These are phyloP conservation scores for Globisporangium splendens DNA, from an alignment of 352 stramenopile genomes.

Conservation along the genomic window DNA sequence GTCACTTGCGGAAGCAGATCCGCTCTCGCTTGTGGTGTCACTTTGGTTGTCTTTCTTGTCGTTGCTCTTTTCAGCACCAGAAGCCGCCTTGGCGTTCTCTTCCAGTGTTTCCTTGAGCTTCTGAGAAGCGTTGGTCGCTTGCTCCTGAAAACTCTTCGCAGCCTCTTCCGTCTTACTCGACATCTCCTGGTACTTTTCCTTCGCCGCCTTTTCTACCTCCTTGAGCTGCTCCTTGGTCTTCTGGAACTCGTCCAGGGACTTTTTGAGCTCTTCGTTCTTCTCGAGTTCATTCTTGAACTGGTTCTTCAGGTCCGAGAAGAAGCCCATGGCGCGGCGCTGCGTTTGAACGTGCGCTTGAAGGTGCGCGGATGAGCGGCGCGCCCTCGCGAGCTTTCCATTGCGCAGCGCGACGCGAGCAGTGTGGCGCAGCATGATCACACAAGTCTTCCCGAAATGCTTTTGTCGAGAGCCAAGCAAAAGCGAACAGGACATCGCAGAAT, in stretches of 20 bases:
- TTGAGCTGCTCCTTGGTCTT: constrained; percentile 72
- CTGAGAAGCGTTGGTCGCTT: constrained; percentile 52
- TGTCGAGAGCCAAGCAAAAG: constrained; percentile 2
- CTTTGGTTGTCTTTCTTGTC: constrained; percentile 17
- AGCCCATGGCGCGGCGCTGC: constrained; percentile 57
- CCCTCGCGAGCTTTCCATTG: constrained; percentile 6
- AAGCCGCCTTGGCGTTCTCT: constrained; percentile 24
- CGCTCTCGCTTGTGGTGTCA: constrained; percentile 13
- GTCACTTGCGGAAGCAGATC: not conserved
- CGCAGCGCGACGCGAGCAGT: constrained; percentile 19
- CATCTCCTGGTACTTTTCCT: constrained; percentile 62
- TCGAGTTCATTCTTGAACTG: constrained; percentile 77
- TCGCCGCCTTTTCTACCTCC: constrained; percentile 55
- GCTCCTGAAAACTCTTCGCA: constrained; percentile 52
- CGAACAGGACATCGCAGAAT: no score
- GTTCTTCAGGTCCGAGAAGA: constrained; percentile 79
- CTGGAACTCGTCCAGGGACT: constrained; percentile 71
- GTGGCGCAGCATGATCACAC: constrained; percentile 21
- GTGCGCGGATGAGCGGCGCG: not conserved
- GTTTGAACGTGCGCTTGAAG: constrained; percentile 6
- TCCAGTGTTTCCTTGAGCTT: constrained; percentile 62
- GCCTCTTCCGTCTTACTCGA: constrained; percentile 52
- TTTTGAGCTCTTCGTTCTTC: constrained; percentile 80
- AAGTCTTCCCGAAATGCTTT: constrained; percentile 6
- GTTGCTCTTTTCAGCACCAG: constrained; percentile 3